Base-by-base conservation (phyloP, 305 asterid genomes). In the Galium porrigens region DNA sequence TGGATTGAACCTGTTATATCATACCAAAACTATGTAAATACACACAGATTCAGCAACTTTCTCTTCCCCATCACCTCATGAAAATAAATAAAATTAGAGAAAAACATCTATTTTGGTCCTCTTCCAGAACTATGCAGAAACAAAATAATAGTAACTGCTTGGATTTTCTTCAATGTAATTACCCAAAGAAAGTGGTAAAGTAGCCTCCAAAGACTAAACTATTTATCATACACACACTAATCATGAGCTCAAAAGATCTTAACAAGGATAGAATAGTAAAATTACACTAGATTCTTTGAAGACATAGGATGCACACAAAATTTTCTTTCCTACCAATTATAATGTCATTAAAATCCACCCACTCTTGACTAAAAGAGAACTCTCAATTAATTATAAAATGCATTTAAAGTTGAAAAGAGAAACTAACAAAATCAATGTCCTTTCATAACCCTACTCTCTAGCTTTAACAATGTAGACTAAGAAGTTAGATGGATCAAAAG, bases 1-100 rank as follows among this genome's bases (percentile, higher is more conserved):
- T 89, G 69, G 81, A 84, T 60, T 82, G 72, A 58, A 91, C 86
- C 97, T 91, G 90, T 64, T 68, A 57, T 76, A 61, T 67, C 74
- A 68, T 66, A 71, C 48, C 59, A 68, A 30, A 74, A 70, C 76
- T 67, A 55, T 41, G 66, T 51, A 77, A 75, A 55, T 49, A 25
- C 18, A 14, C 64, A 61, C 44, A 64, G 60, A 34, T 33, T 33
- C 12, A 5, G 37, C 63, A 57, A 57, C 10, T 18, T 30, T 29
- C 36, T 29, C 61, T 9, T 20, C 22, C 56, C 56, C 56, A 53
- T 20, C 59, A 54, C 59, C 36, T 25, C 27, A 2, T 18, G 12
- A 29, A 11, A 57, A 7, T 3, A 6, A 55, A 25, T 20, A 57
- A 57, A 22, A 30, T 2, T 3, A 76, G 85, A 81, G 75, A 87